Percentiles rank a stretch among this genome's conserved stretches.
Evolutionary conservation across 148 eudicot genomes (phyloP).

Genomic region (Camellia sinensis): DNA sequence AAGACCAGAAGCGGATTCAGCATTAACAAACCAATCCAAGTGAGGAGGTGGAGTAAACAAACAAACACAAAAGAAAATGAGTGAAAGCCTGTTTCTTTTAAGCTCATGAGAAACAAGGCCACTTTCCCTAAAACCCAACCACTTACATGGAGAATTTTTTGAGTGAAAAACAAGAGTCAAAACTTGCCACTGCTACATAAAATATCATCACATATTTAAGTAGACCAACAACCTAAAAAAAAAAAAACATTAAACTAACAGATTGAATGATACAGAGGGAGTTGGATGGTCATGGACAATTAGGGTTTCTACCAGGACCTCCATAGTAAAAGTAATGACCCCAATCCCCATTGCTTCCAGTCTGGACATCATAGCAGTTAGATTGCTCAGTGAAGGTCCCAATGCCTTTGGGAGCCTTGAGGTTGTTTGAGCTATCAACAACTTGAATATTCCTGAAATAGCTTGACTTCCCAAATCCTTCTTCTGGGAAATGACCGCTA

Average conservation of each 20-base stretch:
- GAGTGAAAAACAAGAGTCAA: slow-evolving; percentile 23
- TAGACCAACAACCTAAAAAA: slow-evolving; percentile 8
- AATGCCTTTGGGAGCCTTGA: slow-evolving; percentile 77
- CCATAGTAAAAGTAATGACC: slow-evolving; percentile 92
- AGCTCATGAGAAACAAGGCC: slow-evolving; percentile 38
- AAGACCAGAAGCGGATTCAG: slow-evolving; percentile 17
- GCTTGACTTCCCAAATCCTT: slow-evolving; percentile 92
- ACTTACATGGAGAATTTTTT: slow-evolving; percentile 22
- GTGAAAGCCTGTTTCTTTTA: slow-evolving; percentile 27
- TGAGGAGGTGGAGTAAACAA: slow-evolving; percentile 15
- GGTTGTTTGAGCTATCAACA: slow-evolving; percentile 85
- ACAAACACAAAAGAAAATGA: slow-evolving; percentile 17
- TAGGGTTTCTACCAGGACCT: slow-evolving; percentile 83
- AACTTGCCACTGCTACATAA: slow-evolving; percentile 32
- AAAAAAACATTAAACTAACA: slow-evolving; percentile 14
- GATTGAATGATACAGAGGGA: slow-evolving; percentile 26
- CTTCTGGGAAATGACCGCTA: slow-evolving; percentile 90
- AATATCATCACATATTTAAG: slow-evolving; percentile 17
- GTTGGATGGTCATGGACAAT: slow-evolving; percentile 50
- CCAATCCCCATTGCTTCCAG: slow-evolving; percentile 85
- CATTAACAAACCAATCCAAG: slow-evolving; percentile 22
- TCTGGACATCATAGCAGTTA: slow-evolving; percentile 88
- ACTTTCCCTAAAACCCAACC: slow-evolving; percentile 13
- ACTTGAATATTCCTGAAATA: slow-evolving; percentile 91
- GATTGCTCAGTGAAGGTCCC: slow-evolving; percentile 95